A percentile compares a stretch with the other conserved stretches of the same genome.
These are phyloP conservation scores for Nicotiana obtusifolia DNA, from an alignment of 257 asterid genomes.

Conservation along the genomic window DNA sequence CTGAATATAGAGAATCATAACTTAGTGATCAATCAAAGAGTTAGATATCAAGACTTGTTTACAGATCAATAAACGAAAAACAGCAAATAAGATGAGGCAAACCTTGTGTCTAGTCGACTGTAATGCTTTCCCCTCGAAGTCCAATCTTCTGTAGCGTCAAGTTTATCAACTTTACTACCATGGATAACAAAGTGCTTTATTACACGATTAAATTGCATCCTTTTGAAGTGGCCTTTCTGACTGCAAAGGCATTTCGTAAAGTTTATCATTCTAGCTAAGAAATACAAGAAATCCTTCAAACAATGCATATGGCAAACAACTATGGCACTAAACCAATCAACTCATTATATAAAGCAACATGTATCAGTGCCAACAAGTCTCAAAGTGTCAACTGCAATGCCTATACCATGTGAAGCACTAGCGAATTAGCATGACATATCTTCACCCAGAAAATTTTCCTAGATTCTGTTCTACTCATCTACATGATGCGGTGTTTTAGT, in stretches of 20 bases:
- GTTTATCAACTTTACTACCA: constrained; percentile 71
- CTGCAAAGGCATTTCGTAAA: constrained; percentile 39
- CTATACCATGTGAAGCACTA: not conserved
- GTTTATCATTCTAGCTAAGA: not conserved
- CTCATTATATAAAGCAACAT: not conserved
- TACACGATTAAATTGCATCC: constrained; percentile 82
- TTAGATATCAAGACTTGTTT: not conserved
- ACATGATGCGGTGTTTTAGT: not conserved
- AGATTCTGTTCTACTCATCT: not conserved
- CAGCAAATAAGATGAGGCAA: constrained; percentile 14
- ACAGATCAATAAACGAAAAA: not conserved
- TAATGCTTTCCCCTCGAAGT: constrained; percentile 83
- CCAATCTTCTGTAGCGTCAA: constrained; percentile 78
- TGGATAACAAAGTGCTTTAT: constrained; percentile 88
- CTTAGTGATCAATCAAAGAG: constrained; percentile 4
- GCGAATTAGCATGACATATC: not conserved
- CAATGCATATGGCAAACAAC: not conserved
- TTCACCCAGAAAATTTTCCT: not conserved
- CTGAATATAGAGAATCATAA: constrained; percentile 16
- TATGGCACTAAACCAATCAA: not conserved
- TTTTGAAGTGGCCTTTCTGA: constrained; percentile 63
- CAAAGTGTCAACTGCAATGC: not conserved
- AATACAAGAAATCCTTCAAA: not conserved
- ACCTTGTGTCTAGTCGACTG: constrained; percentile 89
- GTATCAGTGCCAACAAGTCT: not conserved